Percentiles rank a stretch among this genome's conserved stretches.
These are phyloP conservation scores for Colletotrichum tamarilloi DNA, from an alignment of 2,329 filamentous ascomycete genomes.

Conservation along the genomic window DNA sequence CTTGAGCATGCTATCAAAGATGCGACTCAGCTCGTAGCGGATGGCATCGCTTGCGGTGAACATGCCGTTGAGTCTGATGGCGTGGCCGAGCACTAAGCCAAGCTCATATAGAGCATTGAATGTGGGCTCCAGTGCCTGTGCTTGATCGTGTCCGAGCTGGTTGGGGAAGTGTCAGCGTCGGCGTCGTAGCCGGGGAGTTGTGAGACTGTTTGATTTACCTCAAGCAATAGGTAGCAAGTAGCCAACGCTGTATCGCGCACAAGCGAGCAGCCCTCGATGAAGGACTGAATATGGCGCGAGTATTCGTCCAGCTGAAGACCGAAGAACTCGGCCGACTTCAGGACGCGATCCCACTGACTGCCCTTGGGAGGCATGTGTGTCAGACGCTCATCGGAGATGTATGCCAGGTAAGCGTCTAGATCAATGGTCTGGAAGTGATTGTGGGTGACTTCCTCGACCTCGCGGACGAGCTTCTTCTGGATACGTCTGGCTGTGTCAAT, in stretches of 20 bases:
- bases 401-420: constrained; percentile 44
- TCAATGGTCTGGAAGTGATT: constrained; percentile 18
- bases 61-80: constrained; percentile 50
- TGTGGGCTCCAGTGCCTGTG: constrained; percentile 50
- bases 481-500: constrained; percentile 7
- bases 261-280: constrained; percentile 40
- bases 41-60: constrained; percentile 45
- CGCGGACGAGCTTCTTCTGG: constrained; percentile 12
- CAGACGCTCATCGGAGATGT: constrained; percentile 52
- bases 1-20: constrained; percentile 49
- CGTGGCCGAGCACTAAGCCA: constrained; percentile 48
- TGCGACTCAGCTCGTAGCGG: constrained; percentile 45
- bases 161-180: neutral
- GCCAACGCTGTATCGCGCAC: constrained; percentile 45
- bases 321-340: constrained; percentile 54
- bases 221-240: constrained; percentile 50
- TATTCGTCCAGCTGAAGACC: constrained; percentile 52
- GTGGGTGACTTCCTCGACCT: constrained; percentile 21
- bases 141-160: constrained; percentile 52
- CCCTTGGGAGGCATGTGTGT: constrained; percentile 53
- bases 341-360: constrained; percentile 54
- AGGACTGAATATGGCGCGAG: constrained; percentile 44
- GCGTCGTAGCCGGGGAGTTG: neutral
- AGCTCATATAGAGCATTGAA: constrained; percentile 53
- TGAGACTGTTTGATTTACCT: constrained; percentile 42